Conservation (phyloP, 192 early-diverging fungal species). For the Entophlyctis helioformis region DNA sequence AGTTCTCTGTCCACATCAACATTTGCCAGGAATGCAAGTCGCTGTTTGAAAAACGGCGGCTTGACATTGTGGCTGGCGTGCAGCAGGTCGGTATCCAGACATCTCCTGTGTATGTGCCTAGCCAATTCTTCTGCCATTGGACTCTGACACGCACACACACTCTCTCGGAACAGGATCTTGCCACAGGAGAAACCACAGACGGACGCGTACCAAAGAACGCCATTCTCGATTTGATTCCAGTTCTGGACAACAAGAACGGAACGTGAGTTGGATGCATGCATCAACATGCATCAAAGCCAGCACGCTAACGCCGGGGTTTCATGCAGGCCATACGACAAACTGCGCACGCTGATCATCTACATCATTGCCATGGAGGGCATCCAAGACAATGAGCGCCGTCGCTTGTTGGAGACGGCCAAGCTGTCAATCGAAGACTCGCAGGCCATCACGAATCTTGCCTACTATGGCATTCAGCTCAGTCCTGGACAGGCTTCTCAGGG, state of each 20-base stretch:
- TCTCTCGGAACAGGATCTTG: slow-evolving; percentile 60
- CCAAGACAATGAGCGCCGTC: slow-evolving; percentile 53
- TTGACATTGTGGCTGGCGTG: slow-evolving; percentile 56
- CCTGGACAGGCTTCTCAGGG: too few relatives aligned
- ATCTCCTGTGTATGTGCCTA: too few relatives aligned
- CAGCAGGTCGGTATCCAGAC: slow-evolving; percentile 54
- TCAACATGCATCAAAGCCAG: neutral
- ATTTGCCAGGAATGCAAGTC: slow-evolving; percentile 74
- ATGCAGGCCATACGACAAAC: slow-evolving; percentile 53
- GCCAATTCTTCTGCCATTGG: too few relatives aligned
- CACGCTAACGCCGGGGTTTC: neutral
- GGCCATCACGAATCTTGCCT: slow-evolving; percentile 61
- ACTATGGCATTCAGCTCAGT: slow-evolving; percentile 59
- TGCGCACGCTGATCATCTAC: slow-evolving; percentile 69
- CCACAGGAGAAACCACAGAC: slow-evolving; percentile 67
- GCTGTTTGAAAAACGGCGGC: slow-evolving; percentile 55
- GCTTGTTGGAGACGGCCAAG: slow-evolving; percentile 56
- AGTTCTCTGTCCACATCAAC: slow-evolving; percentile 78
- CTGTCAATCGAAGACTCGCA: slow-evolving; percentile 62
- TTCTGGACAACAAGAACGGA: slow-evolving; percentile 56
- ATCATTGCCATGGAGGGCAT: slow-evolving; percentile 71
- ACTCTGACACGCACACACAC: too few relatives aligned
- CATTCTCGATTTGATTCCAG: slow-evolving; percentile 62
- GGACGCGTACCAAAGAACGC: slow-evolving; percentile 54
- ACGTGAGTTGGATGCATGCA: slow-evolving; percentile 11